phyloP scores from a whole-genome alignment of 805 yeast species.

The Ogataea polymorpha region DNA sequence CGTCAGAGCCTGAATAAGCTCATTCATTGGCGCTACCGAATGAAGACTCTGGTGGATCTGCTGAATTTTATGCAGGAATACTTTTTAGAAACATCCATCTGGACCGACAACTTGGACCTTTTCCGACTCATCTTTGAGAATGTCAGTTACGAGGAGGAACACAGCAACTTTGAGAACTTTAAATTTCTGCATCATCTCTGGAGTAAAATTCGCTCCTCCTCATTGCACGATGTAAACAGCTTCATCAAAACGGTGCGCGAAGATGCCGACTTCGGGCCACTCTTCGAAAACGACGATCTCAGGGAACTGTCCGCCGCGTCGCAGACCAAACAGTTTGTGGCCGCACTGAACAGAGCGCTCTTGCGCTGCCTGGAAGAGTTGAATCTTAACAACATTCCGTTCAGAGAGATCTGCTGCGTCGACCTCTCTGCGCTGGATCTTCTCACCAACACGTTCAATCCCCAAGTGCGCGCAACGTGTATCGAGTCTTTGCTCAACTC shows the following conservation, averaged over 20 bases:
- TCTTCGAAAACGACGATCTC: slow-evolving; percentile 13
- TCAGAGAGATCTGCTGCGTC: slow-evolving; percentile 43
- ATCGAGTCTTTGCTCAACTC: slow-evolving; percentile 43
- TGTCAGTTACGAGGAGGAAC: slow-evolving; percentile 14
- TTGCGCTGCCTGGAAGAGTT: slow-evolving; percentile 22
- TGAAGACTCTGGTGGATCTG: slow-evolving; percentile 28
- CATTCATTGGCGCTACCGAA: slow-evolving; percentile 30
- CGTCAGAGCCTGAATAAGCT: slow-evolving; percentile 26
- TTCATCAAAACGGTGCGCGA: slow-evolving; percentile 22
- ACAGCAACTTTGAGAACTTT: slow-evolving; percentile 8
- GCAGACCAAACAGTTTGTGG: slow-evolving; percentile 13
- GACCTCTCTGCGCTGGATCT: slow-evolving; percentile 25
- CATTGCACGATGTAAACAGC: slow-evolving; percentile 13
- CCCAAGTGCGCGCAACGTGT: slow-evolving; percentile 40
- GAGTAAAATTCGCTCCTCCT: slow-evolving; percentile 9
- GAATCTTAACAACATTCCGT: slow-evolving; percentile 28
- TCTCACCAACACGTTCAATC: slow-evolving; percentile 38
- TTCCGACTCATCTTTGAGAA: slow-evolving; percentile 26
- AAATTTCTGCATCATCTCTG: slow-evolving; percentile 26
- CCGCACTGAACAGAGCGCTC: slow-evolving; percentile 17
- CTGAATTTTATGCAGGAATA: slow-evolving; percentile 27
- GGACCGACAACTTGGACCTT: slow-evolving; percentile 30
- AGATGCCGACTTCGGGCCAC: slow-evolving; percentile 26
- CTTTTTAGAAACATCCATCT: slow-evolving; percentile 23
- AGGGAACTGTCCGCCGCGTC: slow-evolving; percentile 3